Evolutionary conservation across 2,329 filamentous ascomycete species (phyloP), one percentile per base, ranked within the genome.

Genomic region (Corinectria fuckeliana): DNA sequence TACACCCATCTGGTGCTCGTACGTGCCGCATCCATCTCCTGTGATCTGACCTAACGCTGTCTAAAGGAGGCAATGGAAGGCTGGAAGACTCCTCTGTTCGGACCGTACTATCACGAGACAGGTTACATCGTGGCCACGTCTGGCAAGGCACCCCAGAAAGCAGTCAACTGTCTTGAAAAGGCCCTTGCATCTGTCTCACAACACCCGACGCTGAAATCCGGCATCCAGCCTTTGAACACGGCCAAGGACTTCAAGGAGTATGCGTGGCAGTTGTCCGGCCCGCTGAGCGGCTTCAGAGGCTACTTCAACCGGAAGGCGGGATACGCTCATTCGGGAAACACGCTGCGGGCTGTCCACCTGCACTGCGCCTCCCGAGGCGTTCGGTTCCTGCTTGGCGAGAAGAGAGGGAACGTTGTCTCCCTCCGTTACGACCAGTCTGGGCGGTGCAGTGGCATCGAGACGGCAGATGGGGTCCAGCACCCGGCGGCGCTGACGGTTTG

Each of bases 231-330:
- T 81, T 60, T 4, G 76, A 78, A 21, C 74, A 82, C 3, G 76
- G 78, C 21, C 74, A 82, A 4, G 65, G 73, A n/a, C n/a, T n/a
- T n/a, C n/a, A n/a, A n/a, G n/a, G n/a, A n/a, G n/a, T 3, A 66
- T 83, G 13, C 64, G 72, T 11, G 84, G 83, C 0, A 75, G n/a
- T n/a, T n/a, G n/a, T n/a, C n/a, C n/a, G n/a, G n/a, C n/a, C n/a
- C n/a, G n/a, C n/a, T 78, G 0, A 69, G 85, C 66, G 81, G 81
- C 1, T 88, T 84, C 81, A 78, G 75, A 28, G 85, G 85, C n/a
- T 88, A 88, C 69, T 77, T 83, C 58, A 88, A 88, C 66, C 75
- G 76, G 3, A 77, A 82, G 18, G 83, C 80, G 7, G 83, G 85
- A 8, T 86, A 86, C 61, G 83, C 82, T 2, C 82, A 85, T 60